phyloP scores from a whole-genome alignment of 2,329 filamentous ascomycete genomes.

The Pseudodiploospora longispora region DNA sequence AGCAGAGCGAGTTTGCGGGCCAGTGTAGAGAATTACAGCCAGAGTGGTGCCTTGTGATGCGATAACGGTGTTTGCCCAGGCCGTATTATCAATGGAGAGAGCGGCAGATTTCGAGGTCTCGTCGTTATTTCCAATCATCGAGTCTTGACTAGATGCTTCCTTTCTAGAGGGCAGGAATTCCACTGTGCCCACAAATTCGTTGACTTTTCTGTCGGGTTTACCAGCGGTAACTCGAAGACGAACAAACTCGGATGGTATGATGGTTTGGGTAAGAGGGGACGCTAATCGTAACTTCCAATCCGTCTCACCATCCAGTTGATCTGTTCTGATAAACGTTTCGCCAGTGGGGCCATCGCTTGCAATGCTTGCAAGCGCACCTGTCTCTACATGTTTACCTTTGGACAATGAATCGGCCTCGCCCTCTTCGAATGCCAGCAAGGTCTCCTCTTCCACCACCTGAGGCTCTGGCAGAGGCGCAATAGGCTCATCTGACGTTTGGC shows the following conservation, averaged over 20 bases:
- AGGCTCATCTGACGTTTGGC: constrained; percentile 51
- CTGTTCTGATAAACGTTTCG: constrained; percentile 94
- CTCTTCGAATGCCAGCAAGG: constrained; percentile 33
- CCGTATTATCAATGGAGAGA: constrained; percentile 91
- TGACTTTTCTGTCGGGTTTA: constrained; percentile 87
- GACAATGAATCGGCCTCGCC: constrained; percentile 22
- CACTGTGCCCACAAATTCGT: constrained; percentile 87
- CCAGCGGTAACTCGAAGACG: constrained; percentile 68
- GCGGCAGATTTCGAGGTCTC: constrained; percentile 52
- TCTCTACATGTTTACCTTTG: constrained; percentile 28
- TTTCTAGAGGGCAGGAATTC: constrained; percentile 56
- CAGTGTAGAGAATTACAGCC: constrained; percentile 89
- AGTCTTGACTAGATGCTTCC: constrained; percentile 37
- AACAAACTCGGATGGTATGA: constrained; percentile 64
- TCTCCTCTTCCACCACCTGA: constrained; percentile 29
- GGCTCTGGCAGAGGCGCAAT: constrained; percentile 19
- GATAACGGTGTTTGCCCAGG: constrained; percentile 96
- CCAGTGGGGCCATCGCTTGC: constrained; percentile 45
- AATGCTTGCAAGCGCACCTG: constrained; percentile 17
- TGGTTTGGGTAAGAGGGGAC: constrained; percentile 74
- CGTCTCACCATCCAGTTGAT: constrained; percentile 95
- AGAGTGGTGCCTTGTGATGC: constrained; percentile 85
- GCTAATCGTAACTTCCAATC: constrained; percentile 96
- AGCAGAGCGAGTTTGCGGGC: constrained; percentile 85
- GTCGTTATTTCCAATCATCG: constrained; percentile 23